Evolutionary conservation across 225 moss, liverwort and hornwort genomes (phyloP).

Genomic region (Climacium dendroides): DNA sequence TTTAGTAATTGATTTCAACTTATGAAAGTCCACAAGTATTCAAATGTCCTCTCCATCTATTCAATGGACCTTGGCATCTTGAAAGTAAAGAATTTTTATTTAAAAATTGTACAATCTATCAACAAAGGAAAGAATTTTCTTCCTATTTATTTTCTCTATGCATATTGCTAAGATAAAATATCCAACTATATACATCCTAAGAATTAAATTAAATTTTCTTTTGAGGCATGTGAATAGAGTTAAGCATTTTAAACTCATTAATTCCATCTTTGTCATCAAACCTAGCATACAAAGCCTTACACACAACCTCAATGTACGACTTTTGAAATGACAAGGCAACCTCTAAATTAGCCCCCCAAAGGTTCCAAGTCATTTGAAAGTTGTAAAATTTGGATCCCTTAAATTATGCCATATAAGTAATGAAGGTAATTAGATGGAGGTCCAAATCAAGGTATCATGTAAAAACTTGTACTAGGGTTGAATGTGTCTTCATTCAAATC

Average conservation of each 20-base stretch:
- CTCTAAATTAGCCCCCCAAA: fast-evolving
- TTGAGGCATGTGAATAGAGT: background rate
- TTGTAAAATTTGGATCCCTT: fast-evolving
- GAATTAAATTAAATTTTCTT: background rate
- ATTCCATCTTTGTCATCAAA: background rate
- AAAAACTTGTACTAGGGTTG: background rate
- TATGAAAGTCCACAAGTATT: background rate
- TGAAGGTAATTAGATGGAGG: fast-evolving
- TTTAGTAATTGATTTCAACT: fast-evolving
- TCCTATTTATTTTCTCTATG: background rate
- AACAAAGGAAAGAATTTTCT: fast-evolving
- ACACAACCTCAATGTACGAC: fast-evolving
- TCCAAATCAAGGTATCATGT: too few relatives aligned
- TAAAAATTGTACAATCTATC: background rate
- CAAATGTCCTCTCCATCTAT: background rate
- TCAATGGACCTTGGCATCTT: fast-evolving
- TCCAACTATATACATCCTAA: fast-evolving
- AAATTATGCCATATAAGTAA: background rate
- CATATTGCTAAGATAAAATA: fast-evolving
- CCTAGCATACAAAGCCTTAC: background rate
- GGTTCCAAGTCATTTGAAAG: background rate
- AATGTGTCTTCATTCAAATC: background rate
- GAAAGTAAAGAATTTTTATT: background rate
- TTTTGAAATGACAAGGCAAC: background rate
- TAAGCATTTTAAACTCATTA: fast-evolving